Conservation (phyloP, 352 stramenopile species). For the Globisporangium nunn region DNA sequence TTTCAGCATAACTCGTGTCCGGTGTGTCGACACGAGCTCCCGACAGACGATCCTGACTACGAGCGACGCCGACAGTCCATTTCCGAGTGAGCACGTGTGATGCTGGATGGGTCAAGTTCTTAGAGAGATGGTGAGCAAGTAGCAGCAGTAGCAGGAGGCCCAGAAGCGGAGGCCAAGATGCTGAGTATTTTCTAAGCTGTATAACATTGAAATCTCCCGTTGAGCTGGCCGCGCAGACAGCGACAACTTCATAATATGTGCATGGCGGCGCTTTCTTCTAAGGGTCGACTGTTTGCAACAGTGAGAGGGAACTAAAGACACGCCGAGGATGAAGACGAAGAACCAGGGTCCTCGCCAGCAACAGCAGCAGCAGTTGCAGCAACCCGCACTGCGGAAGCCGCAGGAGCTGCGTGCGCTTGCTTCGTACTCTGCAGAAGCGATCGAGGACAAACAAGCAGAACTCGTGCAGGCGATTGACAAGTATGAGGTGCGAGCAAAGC, state of each 20-base stretch:
- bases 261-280: not conserved
- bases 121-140: not conserved
- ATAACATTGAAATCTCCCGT: no score
- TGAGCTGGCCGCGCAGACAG: no score
- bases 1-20: conserved; percentile 82
- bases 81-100: conserved; percentile 3
- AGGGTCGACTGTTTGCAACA: not conserved
- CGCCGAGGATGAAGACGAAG: not conserved
- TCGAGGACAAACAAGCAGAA: conserved; percentile 9
- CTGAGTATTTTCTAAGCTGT: no score
- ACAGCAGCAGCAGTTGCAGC: not conserved
- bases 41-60: conserved; percentile 81
- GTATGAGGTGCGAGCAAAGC: conserved; percentile 23
- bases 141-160: not conserved
- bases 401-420: not conserved
- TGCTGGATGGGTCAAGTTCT: not conserved
- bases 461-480: conserved; percentile 28
- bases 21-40: conserved; percentile 77
- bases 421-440: not conserved
- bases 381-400: not conserved
- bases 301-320: not conserved
- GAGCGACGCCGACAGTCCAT: conserved; percentile 38
- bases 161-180: no score
- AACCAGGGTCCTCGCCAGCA: not conserved
- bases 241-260: no score